Evolutionary conservation across 768 basidiomycete genomes (phyloP), one percentile per base, ranked within the genome.

Genomic region (Amanita phalloides): DNA sequence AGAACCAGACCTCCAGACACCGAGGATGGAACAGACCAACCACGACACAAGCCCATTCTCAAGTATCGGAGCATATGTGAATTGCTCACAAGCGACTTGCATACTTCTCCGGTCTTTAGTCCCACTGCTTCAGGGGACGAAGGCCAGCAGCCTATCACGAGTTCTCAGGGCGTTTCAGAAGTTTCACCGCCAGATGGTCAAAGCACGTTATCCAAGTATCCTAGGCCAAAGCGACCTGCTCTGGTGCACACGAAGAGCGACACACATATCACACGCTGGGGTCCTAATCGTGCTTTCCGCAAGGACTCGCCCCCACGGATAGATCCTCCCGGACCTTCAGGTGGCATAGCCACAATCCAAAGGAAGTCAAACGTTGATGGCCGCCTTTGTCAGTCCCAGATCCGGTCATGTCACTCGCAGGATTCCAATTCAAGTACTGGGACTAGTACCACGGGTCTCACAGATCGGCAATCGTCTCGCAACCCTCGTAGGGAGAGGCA

Each of bases 21-120:
- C 41, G 78, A 78, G 58, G 28, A 59, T 45, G 48, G 52, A n/a
- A 48, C 47, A 47, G 49, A 42, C 30, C 54, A 53, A n/a, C 48
- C 54, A 4, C 59, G 67, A 55, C 70, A 61, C 64, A 97, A 97
- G 68, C 90, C 95, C 49, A 99, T 99, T 56, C 78, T 99, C 58
- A 99, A 99, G 69, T 88, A 94, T 65, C 84, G 95, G 17, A 92
- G 89, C 58, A 86, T 98, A 56, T 79, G 82, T 60, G 87, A 99
- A 64, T 79, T 95, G 54, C 85, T 99, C 54, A 82, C 83, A 6
- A 79, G 81, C 55, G 86, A 88, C 53, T 73, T 81, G 44, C 80
- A 81, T 0, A 67, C 72, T 9, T 79, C 79, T 3, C 82, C 83
- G 44, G 57, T 81, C n/a, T 79, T 82, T 57, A 81, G 79, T 55